A percentile compares a stretch with the other conserved stretches of the same genome.
phyloP scores from a whole-genome alignment of 2,329 filamentous ascomycete genomes.

The Paraphaeosphaeria sporulosa region DNA sequence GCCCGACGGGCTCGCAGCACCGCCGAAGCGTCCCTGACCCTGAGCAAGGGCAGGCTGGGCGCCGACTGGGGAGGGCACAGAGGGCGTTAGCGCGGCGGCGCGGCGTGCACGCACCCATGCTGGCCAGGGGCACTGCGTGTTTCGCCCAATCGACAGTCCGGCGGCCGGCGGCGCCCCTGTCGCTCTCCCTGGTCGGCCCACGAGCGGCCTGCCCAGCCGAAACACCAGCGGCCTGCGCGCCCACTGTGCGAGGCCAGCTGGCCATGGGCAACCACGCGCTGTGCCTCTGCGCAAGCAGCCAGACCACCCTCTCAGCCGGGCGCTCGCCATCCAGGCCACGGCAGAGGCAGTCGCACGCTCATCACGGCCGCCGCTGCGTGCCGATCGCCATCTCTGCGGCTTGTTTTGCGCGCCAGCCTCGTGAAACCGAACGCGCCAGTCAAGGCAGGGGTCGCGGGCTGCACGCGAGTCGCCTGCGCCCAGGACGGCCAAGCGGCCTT shows the following conservation, averaged over 20 bases:
- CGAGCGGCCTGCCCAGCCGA: too few relatives aligned
- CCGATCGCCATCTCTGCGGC: constrained; percentile 13
- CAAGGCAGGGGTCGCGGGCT: neutral
- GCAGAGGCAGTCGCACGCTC: neutral
- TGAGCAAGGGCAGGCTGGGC: constrained; percentile 5
- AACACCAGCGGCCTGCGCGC: constrained; percentile 12
- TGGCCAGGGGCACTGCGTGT: constrained; percentile 7
- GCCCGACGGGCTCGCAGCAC: constrained; percentile 6
- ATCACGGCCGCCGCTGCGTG: neutral
- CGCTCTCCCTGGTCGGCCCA: constrained; percentile 2
- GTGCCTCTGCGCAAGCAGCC: too few relatives aligned
- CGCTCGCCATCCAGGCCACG: neutral
- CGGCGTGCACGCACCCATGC: constrained; percentile 5
- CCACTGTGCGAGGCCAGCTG: constrained; percentile 10
- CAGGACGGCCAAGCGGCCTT: neutral
- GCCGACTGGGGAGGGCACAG: constrained; percentile 7
- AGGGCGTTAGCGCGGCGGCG: neutral
- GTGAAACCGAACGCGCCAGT: constrained; percentile 22
- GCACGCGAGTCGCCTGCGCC: constrained; percentile 4
- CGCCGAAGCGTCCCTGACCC: constrained; percentile 9
- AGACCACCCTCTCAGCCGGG: neutral
- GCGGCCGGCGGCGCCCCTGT: too few relatives aligned
- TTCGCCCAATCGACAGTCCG: constrained; percentile 10
- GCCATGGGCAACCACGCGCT: too few relatives aligned
- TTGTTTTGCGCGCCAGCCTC: constrained; percentile 8